A percentile compares a stretch with the other conserved stretches of the same genome.
These are phyloP conservation scores for Pythium insidiosum DNA, from an alignment of 352 stramenopile species.

Conservation along the genomic window DNA sequence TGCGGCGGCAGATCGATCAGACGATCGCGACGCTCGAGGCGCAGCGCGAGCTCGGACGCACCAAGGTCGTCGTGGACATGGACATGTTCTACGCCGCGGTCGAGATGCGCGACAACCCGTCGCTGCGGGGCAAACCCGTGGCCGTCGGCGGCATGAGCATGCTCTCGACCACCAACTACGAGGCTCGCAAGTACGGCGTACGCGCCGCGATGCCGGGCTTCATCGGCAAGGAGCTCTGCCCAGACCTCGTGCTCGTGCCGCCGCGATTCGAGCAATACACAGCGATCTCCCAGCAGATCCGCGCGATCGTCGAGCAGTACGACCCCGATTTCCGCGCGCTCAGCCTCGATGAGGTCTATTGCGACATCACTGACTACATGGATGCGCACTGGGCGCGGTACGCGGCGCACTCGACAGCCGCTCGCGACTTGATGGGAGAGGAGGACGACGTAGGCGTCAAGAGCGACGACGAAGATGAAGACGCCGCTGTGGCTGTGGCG, in stretches of 20 bases:
- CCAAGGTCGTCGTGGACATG: constrained; percentile 93
- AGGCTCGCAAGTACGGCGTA: constrained; percentile 91
- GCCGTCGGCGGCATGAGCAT: constrained; percentile 90
- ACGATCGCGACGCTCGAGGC: constrained; percentile 45
- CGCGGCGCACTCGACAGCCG: constrained; percentile 1
- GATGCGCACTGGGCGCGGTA: constrained; percentile 46
- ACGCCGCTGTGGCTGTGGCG: neutral
- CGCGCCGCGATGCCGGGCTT: constrained; percentile 95
- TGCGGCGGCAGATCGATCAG: constrained; percentile 34
- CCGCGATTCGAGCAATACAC: constrained; percentile 91
- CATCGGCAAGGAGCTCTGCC: constrained; percentile 93
- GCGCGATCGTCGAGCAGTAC: constrained; percentile 87
- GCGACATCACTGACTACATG: constrained; percentile 92
- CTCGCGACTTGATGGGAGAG: neutral
- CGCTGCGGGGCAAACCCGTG: constrained; percentile 83
- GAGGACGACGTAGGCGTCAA: constrained; percentile 4
- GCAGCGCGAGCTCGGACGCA: constrained; percentile 45
- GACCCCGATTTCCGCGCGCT: constrained; percentile 88
- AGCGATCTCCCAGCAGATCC: constrained; percentile 62
- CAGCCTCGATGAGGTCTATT: constrained; percentile 93
- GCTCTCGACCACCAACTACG: constrained; percentile 96
- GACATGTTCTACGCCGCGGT: constrained; percentile 97
- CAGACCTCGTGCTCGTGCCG: constrained; percentile 89
- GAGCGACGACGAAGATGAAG: constrained; percentile 1
- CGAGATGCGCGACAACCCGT: constrained; percentile 90